Evolutionary conservation across 1,139 yeast species (phyloP).

Genomic region (Pichia sp.): DNA sequence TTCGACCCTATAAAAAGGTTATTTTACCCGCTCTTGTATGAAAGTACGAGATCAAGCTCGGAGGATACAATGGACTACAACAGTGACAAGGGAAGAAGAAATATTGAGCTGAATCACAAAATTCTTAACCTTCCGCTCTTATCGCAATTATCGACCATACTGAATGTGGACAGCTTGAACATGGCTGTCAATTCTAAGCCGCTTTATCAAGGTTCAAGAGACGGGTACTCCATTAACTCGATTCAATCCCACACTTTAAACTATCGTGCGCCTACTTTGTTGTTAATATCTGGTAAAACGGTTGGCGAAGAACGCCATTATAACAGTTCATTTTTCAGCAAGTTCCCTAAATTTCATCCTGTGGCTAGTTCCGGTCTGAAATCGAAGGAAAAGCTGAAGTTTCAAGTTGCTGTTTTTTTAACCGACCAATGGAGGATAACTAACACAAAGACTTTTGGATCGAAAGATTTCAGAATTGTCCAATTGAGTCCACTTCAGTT

Average conservation of each 20-base stretch:
- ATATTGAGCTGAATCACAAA: constrained; percentile 4
- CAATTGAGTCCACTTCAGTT: constrained; percentile 66
- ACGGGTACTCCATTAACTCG: constrained; percentile 85
- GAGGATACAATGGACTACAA: neutral
- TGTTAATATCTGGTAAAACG: constrained; percentile 64
- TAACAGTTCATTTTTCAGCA: constrained; percentile 42
- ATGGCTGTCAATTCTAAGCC: constrained; percentile 10
- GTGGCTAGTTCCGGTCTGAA: neutral
- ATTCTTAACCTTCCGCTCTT: constrained; percentile 9
- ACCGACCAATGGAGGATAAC: constrained; percentile 71
- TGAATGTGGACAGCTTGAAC: constrained; percentile 5
- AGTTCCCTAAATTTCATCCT: constrained; percentile 45
- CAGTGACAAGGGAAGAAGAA: constrained; percentile 18
- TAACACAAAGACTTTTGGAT: constrained; percentile 71
- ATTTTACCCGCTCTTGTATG: constrained; percentile 34
- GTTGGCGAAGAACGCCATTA: constrained; percentile 51
- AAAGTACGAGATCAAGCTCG: neutral
- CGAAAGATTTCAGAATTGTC: constrained; percentile 47
- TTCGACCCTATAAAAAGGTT: constrained; percentile 34
- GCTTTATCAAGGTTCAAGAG: constrained; percentile 66
- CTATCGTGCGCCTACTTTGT: constrained; percentile 83
- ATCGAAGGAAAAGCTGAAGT: constrained; percentile 2
- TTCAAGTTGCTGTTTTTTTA: constrained; percentile 12
- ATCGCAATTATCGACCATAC: constrained; percentile 12
- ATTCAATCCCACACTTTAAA: constrained; percentile 80